Evolutionary conservation across 2,329 filamentous ascomycete species (phyloP).

Genomic region (Parascedosporium putredinis): DNA sequence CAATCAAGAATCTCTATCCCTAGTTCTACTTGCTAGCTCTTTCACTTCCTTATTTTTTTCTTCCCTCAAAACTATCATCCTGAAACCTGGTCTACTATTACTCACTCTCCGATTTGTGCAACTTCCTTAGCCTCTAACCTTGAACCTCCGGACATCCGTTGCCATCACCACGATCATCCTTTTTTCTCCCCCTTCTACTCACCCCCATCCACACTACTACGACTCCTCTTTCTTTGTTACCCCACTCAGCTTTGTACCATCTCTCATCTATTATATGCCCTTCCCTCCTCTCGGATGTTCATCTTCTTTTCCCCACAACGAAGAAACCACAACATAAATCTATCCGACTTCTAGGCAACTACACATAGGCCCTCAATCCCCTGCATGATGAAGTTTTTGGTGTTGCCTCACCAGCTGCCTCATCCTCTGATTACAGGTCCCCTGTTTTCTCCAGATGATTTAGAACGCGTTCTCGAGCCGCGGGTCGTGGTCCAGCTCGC

Average conservation of each 20-base stretch:
- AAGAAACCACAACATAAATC: neutral
- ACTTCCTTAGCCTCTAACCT: neutral
- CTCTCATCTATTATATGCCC: no score
- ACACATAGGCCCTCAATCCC: no score
- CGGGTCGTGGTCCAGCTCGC: neutral
- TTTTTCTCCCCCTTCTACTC: neutral
- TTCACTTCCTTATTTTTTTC: neutral
- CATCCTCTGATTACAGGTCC: neutral
- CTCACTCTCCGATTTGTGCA: no score
- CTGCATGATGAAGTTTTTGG: constrained; percentile 1
- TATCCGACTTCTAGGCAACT: neutral
- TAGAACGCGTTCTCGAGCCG: neutral
- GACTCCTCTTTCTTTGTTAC: no score
- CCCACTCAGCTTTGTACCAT: no score
- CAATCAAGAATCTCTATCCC: no score
- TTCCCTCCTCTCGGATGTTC: neutral
- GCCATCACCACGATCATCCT: neutral
- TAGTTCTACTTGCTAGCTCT: neutral
- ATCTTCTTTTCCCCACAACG: neutral
- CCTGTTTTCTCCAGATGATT: neutral
- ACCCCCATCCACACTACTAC: no score
- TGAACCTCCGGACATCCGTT: neutral
- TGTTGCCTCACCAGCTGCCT: neutral
- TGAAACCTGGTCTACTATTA: no score
- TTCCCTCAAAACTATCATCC: no score